Base-by-base conservation (phyloP, 2,329 filamentous ascomycete species). In the Beauveria australis region DNA sequence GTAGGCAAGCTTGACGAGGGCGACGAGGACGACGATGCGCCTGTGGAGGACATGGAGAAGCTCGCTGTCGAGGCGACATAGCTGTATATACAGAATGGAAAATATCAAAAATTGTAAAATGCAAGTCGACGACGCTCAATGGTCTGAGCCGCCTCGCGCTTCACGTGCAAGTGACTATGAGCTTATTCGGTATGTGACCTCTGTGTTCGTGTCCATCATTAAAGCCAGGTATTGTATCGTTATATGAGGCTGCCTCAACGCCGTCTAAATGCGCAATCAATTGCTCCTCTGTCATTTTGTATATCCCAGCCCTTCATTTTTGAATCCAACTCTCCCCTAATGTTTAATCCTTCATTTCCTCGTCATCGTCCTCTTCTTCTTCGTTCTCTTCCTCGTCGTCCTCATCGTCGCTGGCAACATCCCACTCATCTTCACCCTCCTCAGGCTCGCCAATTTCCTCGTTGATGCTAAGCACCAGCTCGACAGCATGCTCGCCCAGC, bases 401-500 rank as follows among this genome's bases (percentile, higher is more conserved):
- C 3, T 78, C 78, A 68, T 59, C 72, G 73, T 66, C 68, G 41
- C 77, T 80, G 9, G 79, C 82, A 9, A 79, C 83, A 30, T 80
- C 82, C 40, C 79, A 80, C 22, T 79, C 82, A 33, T 84, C 81
- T 22, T 82, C 81, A 19, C 79, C 78, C 33, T 80, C 79, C 19
- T 78, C 75, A 14, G 81, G 78, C 66, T 83, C 83, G 3, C 87
- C 87, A 3, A 92, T 76, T 67, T 85, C 85, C 62, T 81, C 78
- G 65, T 82, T 84, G 62, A 92, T 83, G 59, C 77, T 79, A 46
- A 78, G 76, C 48, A 91, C 75, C 49, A 95, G 78, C 76, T 94
- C 89, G 62, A 81, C 77, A 0, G 89, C 87, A 70, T 95, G 91
- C 62, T 89, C 85, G 56, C 86, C 85, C 28, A 95, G 77, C 64